Evolutionary conservation across 2,329 filamentous ascomycete genomes (phyloP), one percentile per base, ranked within the genome.

Genomic region (Celoporthe dispersa): DNA sequence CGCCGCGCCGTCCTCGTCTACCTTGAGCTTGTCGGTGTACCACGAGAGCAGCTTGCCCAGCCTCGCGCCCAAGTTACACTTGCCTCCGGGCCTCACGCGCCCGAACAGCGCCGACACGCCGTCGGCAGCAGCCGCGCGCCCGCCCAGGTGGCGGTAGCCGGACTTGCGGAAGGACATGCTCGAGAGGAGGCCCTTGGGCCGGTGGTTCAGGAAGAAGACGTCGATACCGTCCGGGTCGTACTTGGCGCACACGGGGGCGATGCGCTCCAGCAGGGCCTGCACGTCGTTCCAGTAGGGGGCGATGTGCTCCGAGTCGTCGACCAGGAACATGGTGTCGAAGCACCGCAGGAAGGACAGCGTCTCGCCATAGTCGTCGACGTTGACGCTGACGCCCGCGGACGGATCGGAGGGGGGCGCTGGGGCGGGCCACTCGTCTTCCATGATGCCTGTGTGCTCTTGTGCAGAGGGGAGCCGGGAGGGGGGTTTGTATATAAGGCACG

Each of bases 11-110:
- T 76, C 72, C 25, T 75, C 75, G 64, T 77, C 75, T 28, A 69
- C 66, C 69, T 73, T 74, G 16, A 77, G 74, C 75, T 75, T 74
- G 64, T 75, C 75, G 63, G 74, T 66, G 68, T 78, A 78, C 76
- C 76, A 78, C 19, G 68, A 37, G 33, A 77, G 68, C 55, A 77
- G 68, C 74, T 74, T 75, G 57, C 65, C 68, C 28, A 77, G 72
- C 12, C 76, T 73, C n/a, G 69, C 73, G 35, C 76, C 76, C n/a
- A 77, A 71, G 68, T 75, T 76, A 71, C 76, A 77, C 55, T 69
- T 74, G 28, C 76, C 76, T 66, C 73, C 73, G 35, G 76, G 74
- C 74, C 74, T 74, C 39, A 77, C 74, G 37, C 59, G 61, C 4
- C 71, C 70, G 70, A 77, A 75, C 67, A 77, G 75, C 12, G 39